Evolutionary conservation across 169 alveolate genomes (phyloP), one percentile per base, ranked within the genome.

Genomic region (Cytauxzoon felis): DNA sequence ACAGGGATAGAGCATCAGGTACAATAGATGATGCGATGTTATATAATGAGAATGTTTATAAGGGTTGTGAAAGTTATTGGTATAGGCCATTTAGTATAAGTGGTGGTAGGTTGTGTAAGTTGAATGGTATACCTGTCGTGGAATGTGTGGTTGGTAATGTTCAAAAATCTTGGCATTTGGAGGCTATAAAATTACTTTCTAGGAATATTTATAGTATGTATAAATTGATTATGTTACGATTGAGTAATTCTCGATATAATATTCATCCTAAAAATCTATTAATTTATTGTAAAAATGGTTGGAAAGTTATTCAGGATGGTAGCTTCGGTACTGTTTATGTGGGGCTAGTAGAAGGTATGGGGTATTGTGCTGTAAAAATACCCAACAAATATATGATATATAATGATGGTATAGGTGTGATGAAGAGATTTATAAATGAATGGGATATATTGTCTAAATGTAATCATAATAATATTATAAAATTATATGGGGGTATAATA

Each of bases 331-430:
- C 81, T 2, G 93, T 88, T 11, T 88, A 86, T 51, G 69, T 71
- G 30, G 93, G 93, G 13, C 81, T 76, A 63, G 65, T 83, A 23
- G 81, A 81, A 38, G 86, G 82, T 27, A 23, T 53, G 52, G 72
- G 82, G 21, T 59, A 67, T 7, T 49, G 81, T 19, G 96, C 96
- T 45, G 89, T 92, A 3, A 92, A 92, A 57, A 72, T 90, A 13
- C 96, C 96, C 19, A 92, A 84, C 16, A 81, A 86, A n/a, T 34
- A 48, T 13, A 92, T 90, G 92, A 80, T 90, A 43, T 73, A 62
- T 36, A 69, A 69, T 4, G 96, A 92, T 68, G 93, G 95, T 1
- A 72, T 82, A 38, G 96, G 96, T 24, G 93, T 90, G 49, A 67
- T 88, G 61, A 91, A 90, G 32, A 72, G 96, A 42, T 81, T 87